Conservation (phyloP, 2,329 filamentous ascomycete genomes). For the Xylariaceae sp. region DNA sequence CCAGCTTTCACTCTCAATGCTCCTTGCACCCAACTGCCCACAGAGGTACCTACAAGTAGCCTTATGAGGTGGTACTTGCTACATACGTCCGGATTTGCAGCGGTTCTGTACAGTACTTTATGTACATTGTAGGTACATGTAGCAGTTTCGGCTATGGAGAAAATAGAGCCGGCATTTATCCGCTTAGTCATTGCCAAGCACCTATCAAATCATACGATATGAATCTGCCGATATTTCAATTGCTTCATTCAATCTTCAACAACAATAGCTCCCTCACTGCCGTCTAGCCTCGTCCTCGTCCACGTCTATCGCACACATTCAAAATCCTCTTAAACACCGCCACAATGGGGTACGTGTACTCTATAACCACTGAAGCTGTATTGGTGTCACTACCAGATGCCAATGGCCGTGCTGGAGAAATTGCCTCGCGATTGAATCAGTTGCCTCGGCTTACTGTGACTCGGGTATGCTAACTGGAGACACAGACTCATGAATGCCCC, state of each 20-base stretch:
- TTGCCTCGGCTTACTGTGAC: slow-evolving; percentile 9
- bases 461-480: slow-evolving; percentile 35
- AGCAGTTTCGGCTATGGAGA: too few relatives aligned
- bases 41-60: too few relatives aligned
- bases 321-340: slow-evolving; percentile 19
- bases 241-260: slow-evolving; percentile 29
- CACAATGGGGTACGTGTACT: slow-evolving; percentile 37
- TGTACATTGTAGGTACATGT: too few relatives aligned
- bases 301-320: slow-evolving; percentile 15
- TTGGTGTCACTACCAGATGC: not conserved
- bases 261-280: slow-evolving; percentile 3
- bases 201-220: slow-evolving; percentile 19
- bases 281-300: slow-evolving; percentile 10
- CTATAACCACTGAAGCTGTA: not conserved
- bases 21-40: too few relatives aligned
- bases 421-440: slow-evolving; percentile 3
- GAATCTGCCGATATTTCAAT: slow-evolving; percentile 9
- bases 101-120: too few relatives aligned
- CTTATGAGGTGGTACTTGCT: too few relatives aligned
- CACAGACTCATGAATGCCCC: slow-evolving; percentile 66
- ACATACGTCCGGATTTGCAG: too few relatives aligned
- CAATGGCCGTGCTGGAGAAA: slow-evolving; percentile 21
- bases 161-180: slow-evolving; percentile 29
- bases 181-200: slow-evolving; percentile 28
- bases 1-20: too few relatives aligned